A percentile compares a stretch with the other conserved stretches of the same genome.
Evolutionary conservation across 306 rosid species (phyloP).

Genomic region (Arachis hypogaea): DNA sequence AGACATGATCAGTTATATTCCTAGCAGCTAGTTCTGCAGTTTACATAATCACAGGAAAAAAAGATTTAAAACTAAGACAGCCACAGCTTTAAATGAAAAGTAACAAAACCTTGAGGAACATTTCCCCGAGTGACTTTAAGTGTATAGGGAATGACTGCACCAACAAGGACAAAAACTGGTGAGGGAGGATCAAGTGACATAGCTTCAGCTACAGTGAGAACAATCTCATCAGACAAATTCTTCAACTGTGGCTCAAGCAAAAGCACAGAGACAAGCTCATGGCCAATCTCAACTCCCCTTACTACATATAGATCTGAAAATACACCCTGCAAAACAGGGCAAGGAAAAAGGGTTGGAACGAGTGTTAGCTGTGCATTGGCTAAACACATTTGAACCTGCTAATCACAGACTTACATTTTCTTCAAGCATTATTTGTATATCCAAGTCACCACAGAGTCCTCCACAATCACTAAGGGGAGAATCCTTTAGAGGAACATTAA

Average conservation of each 20-base stretch:
- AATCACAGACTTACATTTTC: conserved; percentile 70
- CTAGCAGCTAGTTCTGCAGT: conserved; percentile 11
- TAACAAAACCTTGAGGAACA: conserved; percentile 73
- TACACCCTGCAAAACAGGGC: conserved; percentile 76
- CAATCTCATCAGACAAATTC: conserved; percentile 73
- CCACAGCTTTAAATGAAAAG: conserved; percentile 35
- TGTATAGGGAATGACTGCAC: conserved; percentile 69
- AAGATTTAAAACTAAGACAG: conserved; percentile 22
- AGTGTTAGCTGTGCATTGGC: conserved; percentile 31
- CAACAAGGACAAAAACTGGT: conserved; percentile 84
- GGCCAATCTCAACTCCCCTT: conserved; percentile 88
- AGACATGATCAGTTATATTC: conserved; percentile 21
- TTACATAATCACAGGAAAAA: conserved; percentile 28
- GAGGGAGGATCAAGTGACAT: conserved; percentile 92
- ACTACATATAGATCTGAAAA: conserved; percentile 88
- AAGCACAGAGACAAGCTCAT: conserved; percentile 76
- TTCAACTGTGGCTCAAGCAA: conserved; percentile 73
- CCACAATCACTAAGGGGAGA: conserved; percentile 95
- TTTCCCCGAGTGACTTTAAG: conserved; percentile 82
- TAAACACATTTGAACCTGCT: conserved; percentile 42
- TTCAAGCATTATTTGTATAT: conserved; percentile 83
- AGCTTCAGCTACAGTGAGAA: conserved; percentile 96
- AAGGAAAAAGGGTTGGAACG: conserved; percentile 35
- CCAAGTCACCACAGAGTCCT: conserved; percentile 89
- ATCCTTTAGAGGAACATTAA: conserved; percentile 84